A percentile compares a stretch with the other conserved stretches of the same genome.
phyloP scores from a whole-genome alignment of 2,329 filamentous ascomycete genomes.

The Colletotrichum lupini region DNA sequence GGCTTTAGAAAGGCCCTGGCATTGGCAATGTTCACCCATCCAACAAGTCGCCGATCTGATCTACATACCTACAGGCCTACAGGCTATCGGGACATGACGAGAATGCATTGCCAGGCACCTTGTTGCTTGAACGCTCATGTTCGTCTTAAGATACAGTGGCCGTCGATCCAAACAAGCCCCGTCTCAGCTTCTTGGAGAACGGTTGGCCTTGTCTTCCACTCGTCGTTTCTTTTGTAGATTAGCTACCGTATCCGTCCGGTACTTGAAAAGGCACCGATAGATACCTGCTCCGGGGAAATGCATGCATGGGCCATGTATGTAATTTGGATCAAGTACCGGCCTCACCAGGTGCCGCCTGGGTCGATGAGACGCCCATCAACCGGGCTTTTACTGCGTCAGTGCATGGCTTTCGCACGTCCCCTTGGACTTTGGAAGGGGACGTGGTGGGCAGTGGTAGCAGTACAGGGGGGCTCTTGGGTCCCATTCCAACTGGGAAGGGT shows the following conservation, averaged over 20 bases:
- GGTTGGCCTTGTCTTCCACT: not conserved
- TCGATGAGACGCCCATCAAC: conserved; percentile 13
- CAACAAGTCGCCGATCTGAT: not conserved
- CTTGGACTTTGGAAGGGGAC: not conserved
- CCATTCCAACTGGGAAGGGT: not conserved
- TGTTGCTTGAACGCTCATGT: conserved; percentile 1
- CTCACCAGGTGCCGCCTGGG: conserved; percentile 15
- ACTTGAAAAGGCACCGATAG: conserved; percentile 12
- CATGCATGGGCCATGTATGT: conserved; percentile 32
- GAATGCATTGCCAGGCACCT: not conserved
- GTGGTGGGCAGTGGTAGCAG: not conserved
- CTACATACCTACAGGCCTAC: not conserved
- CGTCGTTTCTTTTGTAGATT: conserved; percentile 13
- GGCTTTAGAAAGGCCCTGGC: conserved; percentile 2
- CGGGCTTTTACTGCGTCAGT: conserved; percentile 4
- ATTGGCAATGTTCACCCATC: not conserved
- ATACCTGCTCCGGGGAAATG: conserved; percentile 15
- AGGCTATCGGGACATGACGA: conserved; percentile 1
- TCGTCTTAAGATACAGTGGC: not conserved
- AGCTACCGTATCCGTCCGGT: not conserved
- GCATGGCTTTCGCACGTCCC: conserved; percentile 2
- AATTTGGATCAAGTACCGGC: conserved; percentile 30
- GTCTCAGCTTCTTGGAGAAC: conserved; percentile 27
- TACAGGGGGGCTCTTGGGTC: conserved; percentile 9
- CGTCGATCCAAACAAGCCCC: conserved; percentile 14